phyloP scores from a whole-genome alignment of 2,329 filamentous ascomycete genomes.

The Nemania sp. region DNA sequence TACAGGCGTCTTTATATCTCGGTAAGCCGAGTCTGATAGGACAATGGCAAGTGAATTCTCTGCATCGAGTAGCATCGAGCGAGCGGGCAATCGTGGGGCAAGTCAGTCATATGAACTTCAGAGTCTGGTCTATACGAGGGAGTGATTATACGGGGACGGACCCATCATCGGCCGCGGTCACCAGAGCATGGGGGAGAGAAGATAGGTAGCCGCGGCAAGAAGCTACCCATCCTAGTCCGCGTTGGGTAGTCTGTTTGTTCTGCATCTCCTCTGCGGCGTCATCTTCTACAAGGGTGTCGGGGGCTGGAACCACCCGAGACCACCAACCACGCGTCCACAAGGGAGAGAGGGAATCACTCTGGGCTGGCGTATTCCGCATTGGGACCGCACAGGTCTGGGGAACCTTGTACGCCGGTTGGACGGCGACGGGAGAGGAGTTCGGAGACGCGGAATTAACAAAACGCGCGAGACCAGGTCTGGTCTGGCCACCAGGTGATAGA shows the following conservation, averaged over 20 bases:
- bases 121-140: background rate
- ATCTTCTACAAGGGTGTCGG: background rate
- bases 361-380: too few species aligned
- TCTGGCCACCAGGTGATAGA: background rate
- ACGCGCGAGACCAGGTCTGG: too few species aligned
- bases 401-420: too few species aligned
- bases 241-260: too few species aligned
- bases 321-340: constrained; percentile 4
- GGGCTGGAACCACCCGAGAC: background rate
- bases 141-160: background rate
- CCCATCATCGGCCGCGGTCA: too few species aligned
- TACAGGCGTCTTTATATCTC: background rate
- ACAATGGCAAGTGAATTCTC: background rate
- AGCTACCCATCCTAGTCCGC: too few species aligned
- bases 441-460: constrained; percentile 3
- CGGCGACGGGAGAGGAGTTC: background rate
- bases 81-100: background rate
- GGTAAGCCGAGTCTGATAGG: background rate
- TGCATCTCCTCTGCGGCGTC: background rate
- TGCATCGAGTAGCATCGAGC: background rate
- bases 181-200: too few species aligned
- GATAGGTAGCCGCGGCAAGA: background rate
- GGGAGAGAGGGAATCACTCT: background rate
- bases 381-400: too few species aligned
- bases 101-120: background rate